Evolutionary conservation across 768 basidiomycete species (phyloP), one percentile per base, ranked within the genome.

Genomic region (Galerina sulciceps): DNA sequence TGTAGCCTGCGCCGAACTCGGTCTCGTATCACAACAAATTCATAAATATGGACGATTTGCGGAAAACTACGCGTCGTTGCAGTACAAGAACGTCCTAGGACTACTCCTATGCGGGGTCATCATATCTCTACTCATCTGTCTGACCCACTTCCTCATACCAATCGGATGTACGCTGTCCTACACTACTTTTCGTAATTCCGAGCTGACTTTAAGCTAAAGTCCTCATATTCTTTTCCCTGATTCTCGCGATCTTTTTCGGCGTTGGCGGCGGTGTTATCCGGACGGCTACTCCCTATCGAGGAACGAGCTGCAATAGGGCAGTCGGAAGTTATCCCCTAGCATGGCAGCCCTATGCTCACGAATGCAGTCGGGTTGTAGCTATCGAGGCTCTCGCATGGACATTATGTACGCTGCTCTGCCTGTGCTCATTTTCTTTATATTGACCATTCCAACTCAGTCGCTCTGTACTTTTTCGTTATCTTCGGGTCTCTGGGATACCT

Each of bases 241-340:
- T 70, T 31, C 57, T 67, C n/a, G 67, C 73, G 10, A 62, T 75
- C 14, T 75, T 75, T 59, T 75, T 73, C 53, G 72, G 70, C 11
- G 68, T 65, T 17, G 71, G 71, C n/a, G 73, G 67, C 26, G 73
- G 73, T 43, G 60, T 75, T 6, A 61, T 75, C 42, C 67, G 68
- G 23, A 56, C 59, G 22, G 63, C 63, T 2, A 65, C 71, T 0
- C 72, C 72, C 1, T 75, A 67, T 62, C 58, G 66, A 37, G 68
- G 70, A 1, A 65, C 63, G 20, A 58, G 50, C 8, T 73, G 72
- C 41, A 43, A 52, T n/a, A 62, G 38, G 4, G 62, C 63, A 15
- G 60, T 48, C 13, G 50, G 59, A 20, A 46, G n/a, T 0, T 72
- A 71, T 45, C 66, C 69, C 0, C 40, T 55, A 9, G 60, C 61